Conservation (phyloP, 129 eudicot genomes). For the Flaveria brownii region DNA sequence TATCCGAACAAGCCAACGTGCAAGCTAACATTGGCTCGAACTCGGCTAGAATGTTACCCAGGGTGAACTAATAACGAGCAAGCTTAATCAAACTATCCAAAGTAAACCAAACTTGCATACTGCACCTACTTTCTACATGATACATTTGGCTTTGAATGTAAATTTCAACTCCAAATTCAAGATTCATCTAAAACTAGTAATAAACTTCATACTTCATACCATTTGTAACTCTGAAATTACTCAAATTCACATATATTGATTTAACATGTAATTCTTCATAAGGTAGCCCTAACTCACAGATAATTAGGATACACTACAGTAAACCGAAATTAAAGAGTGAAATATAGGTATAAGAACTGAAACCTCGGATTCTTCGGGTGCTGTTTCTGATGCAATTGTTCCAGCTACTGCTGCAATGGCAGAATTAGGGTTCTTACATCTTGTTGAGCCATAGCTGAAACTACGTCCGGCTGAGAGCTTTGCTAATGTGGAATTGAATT, state of each 20-base stretch:
- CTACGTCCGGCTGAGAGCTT: conserved; percentile 14
- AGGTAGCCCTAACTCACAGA: not conserved
- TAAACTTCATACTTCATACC: not conserved
- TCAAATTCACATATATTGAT: not conserved
- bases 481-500: not conserved
- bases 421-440: conserved; percentile 13
- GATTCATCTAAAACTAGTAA: not conserved
- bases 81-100: not conserved
- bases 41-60: too few species aligned
- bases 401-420: conserved; percentile 25
- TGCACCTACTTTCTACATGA: not conserved
- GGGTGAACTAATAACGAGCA: too few species aligned
- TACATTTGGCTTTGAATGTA: not conserved
- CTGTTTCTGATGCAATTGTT: conserved; percentile 25
- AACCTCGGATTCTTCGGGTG: conserved; percentile 36
- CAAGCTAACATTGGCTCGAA: too few species aligned
- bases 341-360: not conserved
- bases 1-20: too few species aligned
- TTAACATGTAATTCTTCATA: not conserved
- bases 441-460: conserved; percentile 19
- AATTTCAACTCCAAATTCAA: conserved; percentile 13
- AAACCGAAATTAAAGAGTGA: conserved; percentile 11
- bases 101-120: not conserved
- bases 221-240: not conserved
- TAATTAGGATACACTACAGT: not conserved